Percentiles rank a stretch among this genome's conserved stretches.
Conservation (phyloP, 371 early-diverging fungal genomes). For the Lichtheimia ramosa region DNA sequence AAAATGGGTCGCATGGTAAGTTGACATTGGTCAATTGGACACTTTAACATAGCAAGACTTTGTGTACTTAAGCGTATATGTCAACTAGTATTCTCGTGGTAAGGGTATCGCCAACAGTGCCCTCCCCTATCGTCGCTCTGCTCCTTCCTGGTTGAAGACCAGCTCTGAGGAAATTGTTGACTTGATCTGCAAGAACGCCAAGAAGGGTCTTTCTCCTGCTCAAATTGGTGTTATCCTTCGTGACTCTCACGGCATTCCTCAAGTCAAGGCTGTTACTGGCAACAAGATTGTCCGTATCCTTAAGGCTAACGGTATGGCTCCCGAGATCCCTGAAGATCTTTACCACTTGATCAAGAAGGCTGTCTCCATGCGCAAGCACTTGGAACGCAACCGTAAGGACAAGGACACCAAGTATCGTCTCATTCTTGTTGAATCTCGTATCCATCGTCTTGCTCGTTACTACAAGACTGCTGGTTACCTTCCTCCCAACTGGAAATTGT, state of each 20-base stretch:
- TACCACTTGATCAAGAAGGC: constrained; percentile 99
- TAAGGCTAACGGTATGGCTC: constrained; percentile 90
- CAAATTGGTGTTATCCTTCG: constrained; percentile 99
- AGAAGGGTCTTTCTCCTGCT: constrained; percentile 99
- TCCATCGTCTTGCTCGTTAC: constrained; percentile 99
- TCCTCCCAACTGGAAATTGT: constrained; percentile 98
- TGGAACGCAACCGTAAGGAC: constrained; percentile 99
- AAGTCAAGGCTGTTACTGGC: constrained; percentile 95
- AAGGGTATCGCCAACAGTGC: constrained; percentile 99
- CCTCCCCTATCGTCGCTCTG: constrained; percentile 98
- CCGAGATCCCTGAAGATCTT: constrained; percentile 99
- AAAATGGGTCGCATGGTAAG: constrained; percentile 37
- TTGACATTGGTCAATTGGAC: neutral
- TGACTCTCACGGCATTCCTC: constrained; percentile 98
- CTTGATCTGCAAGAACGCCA: constrained; percentile 98
- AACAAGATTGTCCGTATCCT: constrained; percentile 96
- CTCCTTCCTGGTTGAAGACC: constrained; percentile 97
- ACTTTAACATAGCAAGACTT: neutral
- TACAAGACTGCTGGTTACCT: constrained; percentile 98
- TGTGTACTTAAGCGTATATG: neutral
- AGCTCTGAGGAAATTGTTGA: constrained; percentile 96
- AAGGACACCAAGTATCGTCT: constrained; percentile 99
- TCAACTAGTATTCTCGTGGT: constrained; percentile 85
- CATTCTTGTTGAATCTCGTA: constrained; percentile 98
- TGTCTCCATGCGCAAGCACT: constrained; percentile 98